Conservation (phyloP, 2,329 filamentous ascomycete species). For the Tolypocladium inflatum region DNA sequence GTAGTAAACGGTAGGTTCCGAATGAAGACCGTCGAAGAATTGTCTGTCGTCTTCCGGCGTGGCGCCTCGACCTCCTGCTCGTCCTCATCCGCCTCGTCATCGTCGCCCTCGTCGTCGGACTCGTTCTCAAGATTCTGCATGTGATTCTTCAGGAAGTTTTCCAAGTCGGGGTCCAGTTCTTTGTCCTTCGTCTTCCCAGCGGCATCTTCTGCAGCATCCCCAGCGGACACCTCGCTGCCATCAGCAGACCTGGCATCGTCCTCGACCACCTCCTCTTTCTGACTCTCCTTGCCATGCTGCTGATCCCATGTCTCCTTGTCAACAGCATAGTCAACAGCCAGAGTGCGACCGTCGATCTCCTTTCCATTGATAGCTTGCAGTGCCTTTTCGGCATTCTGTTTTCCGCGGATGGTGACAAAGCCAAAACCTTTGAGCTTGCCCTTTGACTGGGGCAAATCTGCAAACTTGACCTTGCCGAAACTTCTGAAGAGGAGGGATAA, state of each 20-base stretch:
- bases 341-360: constrained; percentile 72
- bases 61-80: constrained; percentile 28
- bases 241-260: constrained; percentile 21
- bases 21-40: constrained; percentile 76
- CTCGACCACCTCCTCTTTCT: constrained; percentile 24
- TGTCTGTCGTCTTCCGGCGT: constrained; percentile 40
- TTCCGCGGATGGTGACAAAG: constrained; percentile 80
- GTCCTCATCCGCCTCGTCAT: constrained; percentile 30
- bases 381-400: constrained; percentile 85
- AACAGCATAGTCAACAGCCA: constrained; percentile 96
- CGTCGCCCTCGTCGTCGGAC: constrained; percentile 38
- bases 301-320: constrained; percentile 81
- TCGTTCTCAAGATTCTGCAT: constrained; percentile 50
- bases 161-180: constrained; percentile 33
- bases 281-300: constrained; percentile 33
- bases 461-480: constrained; percentile 85
- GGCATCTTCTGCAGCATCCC: constrained; percentile 17
- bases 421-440: constrained; percentile 78
- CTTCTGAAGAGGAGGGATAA: constrained; percentile 70
- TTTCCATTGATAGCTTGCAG: constrained; percentile 81
- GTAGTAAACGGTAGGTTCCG: constrained; percentile 89
- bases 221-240: constrained; percentile 18
- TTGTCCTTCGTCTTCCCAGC: constrained; percentile 29
- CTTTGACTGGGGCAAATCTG: constrained; percentile 72
- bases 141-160: constrained; percentile 49